phyloP scores from a whole-genome alignment of 2,329 filamentous ascomycete genomes.

The Cladosporium sp. region DNA sequence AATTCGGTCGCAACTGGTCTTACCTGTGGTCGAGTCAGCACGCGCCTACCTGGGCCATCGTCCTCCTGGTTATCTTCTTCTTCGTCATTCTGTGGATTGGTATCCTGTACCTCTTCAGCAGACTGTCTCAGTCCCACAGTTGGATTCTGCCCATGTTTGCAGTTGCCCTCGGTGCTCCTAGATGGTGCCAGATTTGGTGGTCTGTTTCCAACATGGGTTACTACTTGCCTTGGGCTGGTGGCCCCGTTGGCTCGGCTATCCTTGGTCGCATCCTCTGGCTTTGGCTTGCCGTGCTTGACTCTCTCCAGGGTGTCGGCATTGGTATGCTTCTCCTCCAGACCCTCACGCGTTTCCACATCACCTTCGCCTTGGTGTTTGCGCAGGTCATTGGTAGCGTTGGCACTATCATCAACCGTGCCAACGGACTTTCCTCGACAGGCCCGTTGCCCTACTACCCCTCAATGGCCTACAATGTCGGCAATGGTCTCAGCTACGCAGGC shows the following conservation, averaged over 20 bases:
- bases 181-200: slow-evolving; percentile 71
- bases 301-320: slow-evolving; percentile 66
- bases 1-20: slow-evolving; percentile 68
- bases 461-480: slow-evolving; percentile 52
- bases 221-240: slow-evolving; percentile 65
- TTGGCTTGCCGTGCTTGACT: slow-evolving; percentile 67
- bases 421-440: slow-evolving; percentile 62
- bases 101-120: slow-evolving; percentile 55
- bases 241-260: slow-evolving; percentile 56
- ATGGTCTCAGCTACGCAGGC: slow-evolving; percentile 54
- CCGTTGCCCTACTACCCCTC: slow-evolving; percentile 66
- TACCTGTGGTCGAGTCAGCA: slow-evolving; percentile 63
- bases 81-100: slow-evolving; percentile 59
- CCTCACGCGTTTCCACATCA: slow-evolving; percentile 63
- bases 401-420: slow-evolving; percentile 63
- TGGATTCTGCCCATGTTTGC: slow-evolving; percentile 70
- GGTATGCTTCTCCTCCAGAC: slow-evolving; percentile 70
- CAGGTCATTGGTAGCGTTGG: slow-evolving; percentile 64
- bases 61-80: slow-evolving; percentile 59
- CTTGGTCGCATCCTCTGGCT: slow-evolving; percentile 63
- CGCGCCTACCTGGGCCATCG: slow-evolving; percentile 58
- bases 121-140: slow-evolving; percentile 61
- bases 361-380: slow-evolving; percentile 61
- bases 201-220: slow-evolving; percentile 61
- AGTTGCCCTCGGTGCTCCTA: slow-evolving; percentile 65